These are phyloP conservation scores for Saccharomycopsis oosterbeekiorum DNA, from an alignment of 805 yeast species.

Conservation along the genomic window DNA sequence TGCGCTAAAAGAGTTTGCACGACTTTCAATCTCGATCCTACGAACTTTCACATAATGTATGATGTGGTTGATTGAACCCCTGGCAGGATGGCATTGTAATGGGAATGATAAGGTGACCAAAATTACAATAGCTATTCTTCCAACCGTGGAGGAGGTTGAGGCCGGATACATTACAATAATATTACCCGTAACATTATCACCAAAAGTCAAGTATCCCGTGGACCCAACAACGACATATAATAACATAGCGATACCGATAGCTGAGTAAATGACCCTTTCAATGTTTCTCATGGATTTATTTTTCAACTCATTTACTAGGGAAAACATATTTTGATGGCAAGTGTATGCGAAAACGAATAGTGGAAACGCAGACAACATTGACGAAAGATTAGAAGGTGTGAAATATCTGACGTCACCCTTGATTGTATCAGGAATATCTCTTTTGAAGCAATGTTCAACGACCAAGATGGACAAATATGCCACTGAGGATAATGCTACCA, in stretches of 20 bases:
- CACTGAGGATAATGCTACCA: slow-evolving; percentile 74
- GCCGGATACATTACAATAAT: slow-evolving; percentile 69
- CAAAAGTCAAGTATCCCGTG: slow-evolving; percentile 80
- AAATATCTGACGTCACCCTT: slow-evolving; percentile 43
- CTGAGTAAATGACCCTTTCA: slow-evolving; percentile 36
- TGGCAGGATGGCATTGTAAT: slow-evolving; percentile 81
- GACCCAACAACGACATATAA: slow-evolving; percentile 68
- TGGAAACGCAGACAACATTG: slow-evolving; percentile 70
- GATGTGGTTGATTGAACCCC: slow-evolving; percentile 72
- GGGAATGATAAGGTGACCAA: slow-evolving; percentile 82
- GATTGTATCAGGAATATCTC: slow-evolving; percentile 39
- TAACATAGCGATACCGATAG: slow-evolving; percentile 49
- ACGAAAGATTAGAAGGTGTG: slow-evolving; percentile 35
- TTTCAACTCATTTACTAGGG: slow-evolving; percentile 71
- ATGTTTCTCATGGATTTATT: slow-evolving; percentile 42
- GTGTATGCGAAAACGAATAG: slow-evolving; percentile 91
- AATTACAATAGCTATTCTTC: slow-evolving; percentile 69
- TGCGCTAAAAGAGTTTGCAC: slow-evolving; percentile 16
- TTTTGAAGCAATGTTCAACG: slow-evolving; percentile 52
- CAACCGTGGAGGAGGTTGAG: slow-evolving; percentile 58
- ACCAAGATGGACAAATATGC: slow-evolving; percentile 68
- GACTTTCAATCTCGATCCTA: slow-evolving; percentile 16
- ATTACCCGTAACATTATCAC: slow-evolving; percentile 69
- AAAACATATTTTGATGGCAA: slow-evolving; percentile 92
- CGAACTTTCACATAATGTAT: slow-evolving; percentile 34